Evolutionary conservation across 148 eudicot genomes (phyloP).

Genomic region (Diospyros kaki): DNA sequence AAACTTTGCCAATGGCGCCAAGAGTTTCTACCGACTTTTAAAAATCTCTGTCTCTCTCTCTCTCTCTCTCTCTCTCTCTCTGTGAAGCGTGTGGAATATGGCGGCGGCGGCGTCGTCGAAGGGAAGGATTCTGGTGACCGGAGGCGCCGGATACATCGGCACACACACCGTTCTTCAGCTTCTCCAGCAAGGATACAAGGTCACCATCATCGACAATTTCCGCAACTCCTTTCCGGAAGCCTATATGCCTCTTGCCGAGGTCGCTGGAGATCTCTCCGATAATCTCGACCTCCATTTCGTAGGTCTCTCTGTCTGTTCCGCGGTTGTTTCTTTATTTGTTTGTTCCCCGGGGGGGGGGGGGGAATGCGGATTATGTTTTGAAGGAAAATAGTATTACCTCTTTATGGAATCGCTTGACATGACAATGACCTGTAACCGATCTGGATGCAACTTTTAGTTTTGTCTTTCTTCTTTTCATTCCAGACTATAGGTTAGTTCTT

Average conservation of each 20-base stretch:
- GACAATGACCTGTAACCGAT: too few species aligned
- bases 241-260: conserved; percentile 37
- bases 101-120: conserved; percentile 32
- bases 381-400: too few species aligned
- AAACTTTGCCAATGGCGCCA: too few species aligned
- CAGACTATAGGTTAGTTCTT: not conserved
- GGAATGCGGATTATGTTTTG: not conserved
- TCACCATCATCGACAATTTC: conserved; percentile 66
- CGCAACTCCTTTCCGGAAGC: conserved; percentile 69
- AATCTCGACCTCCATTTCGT: conserved; percentile 64
- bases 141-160: conserved; percentile 88
- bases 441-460: too few species aligned
- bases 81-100: too few species aligned
- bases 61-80: not conserved
- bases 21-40: too few species aligned
- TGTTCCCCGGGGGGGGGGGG: not conserved
- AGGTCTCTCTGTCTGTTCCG: not conserved
- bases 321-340: not conserved
- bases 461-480: too few species aligned
- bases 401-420: too few species aligned
- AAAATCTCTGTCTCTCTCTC: not conserved
- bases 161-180: conserved; percentile 70
- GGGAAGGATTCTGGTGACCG: conserved; percentile 60
- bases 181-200: conserved; percentile 56
- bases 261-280: conserved; percentile 51